Base-by-base conservation (phyloP, 345 rosid genomes). In the Salix viminalis region DNA sequence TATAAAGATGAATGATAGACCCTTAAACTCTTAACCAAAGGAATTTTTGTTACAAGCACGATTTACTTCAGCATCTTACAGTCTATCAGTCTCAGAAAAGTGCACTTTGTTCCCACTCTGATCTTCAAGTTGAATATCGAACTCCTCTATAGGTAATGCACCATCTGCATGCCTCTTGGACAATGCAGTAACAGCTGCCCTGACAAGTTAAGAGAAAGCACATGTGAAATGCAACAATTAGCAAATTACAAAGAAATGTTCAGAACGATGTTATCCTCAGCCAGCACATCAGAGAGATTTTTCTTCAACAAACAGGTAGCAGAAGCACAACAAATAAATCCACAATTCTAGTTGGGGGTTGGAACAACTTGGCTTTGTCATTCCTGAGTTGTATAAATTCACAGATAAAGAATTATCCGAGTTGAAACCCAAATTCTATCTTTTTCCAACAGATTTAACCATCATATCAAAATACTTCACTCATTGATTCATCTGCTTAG, bases 111-210 rank as follows among this genome's bases (percentile, higher is more conserved):
- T 79, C 75, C 97, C 97, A 78, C 81, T 89, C 79, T 95, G 97
- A 86, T 95, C 92, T 87, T 92, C 96, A 61, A 95, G 88, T 81
- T 95, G 96, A 46, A 95, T 74, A 82, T 91, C 83, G 66, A 83
- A 95, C 86, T 92, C 89, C 72, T 91, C 91, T 13, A 85, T 28
- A 19, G 94, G 99, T 61, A 92, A 78, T 2, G 94, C 89, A 75
- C 97, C 96, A 82, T 92, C 90, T 30, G 88, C 86, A 73, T 91
- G 94, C 71, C 97, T 90, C 84, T 86, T 84, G 69, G 95, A 84
- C 75, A 93, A 85, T 21, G 96, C 93, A 68, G 89, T 81, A 37
- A 88, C 97, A 79, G 98, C 93, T 30, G 90, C 91, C 89, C 99
- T 95, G 84, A 66, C 68, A 75, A 65, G 73, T 80, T 75, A 65